Conservation (phyloP, 2,329 filamentous ascomycete genomes). For the Nemania sp. region DNA sequence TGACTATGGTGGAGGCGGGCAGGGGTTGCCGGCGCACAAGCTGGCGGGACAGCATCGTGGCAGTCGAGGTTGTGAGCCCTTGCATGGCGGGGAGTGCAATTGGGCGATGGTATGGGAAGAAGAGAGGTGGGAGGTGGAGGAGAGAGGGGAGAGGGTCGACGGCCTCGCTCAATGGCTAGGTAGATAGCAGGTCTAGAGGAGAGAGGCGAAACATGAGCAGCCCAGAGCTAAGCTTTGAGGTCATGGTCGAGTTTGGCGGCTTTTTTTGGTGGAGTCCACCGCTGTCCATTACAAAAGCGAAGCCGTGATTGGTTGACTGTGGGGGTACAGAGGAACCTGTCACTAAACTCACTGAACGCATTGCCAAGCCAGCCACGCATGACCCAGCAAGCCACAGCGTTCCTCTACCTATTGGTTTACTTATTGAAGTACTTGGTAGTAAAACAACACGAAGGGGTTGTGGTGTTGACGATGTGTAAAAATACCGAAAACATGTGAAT, state of each 20-base stretch:
- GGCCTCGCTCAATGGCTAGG: conserved; percentile 36
- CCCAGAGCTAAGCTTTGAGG: conserved; percentile 40
- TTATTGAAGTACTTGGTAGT: too few relatives aligned
- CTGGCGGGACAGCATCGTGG: conserved; percentile 50
- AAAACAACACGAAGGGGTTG: too few relatives aligned
- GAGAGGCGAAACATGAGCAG: conserved; percentile 38
- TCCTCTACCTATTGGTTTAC: too few relatives aligned
- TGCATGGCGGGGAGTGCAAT: conserved; percentile 48
- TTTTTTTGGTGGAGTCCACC: conserved; percentile 46
- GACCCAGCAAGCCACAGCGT: background rate
- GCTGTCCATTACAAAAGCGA: conserved; percentile 45
- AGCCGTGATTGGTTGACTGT: conserved; percentile 42
- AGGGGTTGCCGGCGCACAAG: conserved; percentile 49
- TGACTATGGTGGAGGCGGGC: conserved; percentile 41
- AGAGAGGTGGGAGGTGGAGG: conserved; percentile 13
- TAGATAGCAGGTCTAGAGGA: conserved; percentile 1
- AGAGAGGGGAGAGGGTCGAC: conserved; percentile 41
- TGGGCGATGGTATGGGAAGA: conserved; percentile 34
- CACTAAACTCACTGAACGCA: background rate
- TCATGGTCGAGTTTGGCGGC: conserved; percentile 46
- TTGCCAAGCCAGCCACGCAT: conserved; percentile 4
- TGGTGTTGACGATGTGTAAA: too few relatives aligned
- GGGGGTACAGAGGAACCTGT: conserved; percentile 14
- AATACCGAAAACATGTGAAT: too few relatives aligned
- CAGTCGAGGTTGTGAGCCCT: conserved; percentile 49